Evolutionary conservation across 2,329 filamentous ascomycete genomes (phyloP).

Genomic region (Fusarium mangiferae): DNA sequence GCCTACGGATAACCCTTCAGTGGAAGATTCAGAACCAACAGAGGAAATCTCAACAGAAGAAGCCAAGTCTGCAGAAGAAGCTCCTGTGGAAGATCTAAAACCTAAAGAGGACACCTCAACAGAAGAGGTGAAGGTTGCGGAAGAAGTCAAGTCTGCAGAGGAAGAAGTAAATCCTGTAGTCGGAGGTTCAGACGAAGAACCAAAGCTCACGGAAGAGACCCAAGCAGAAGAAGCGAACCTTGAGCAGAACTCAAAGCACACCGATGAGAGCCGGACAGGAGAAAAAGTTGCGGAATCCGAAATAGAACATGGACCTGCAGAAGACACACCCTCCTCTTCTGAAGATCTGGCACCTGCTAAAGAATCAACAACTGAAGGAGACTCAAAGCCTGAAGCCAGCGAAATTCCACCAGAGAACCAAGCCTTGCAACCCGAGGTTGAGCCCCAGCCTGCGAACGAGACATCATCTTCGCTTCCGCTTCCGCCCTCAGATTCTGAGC

Average conservation of each 20-base stretch:
- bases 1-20: background rate
- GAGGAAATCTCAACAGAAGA: background rate
- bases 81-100: background rate
- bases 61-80: background rate
- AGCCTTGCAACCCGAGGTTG: slow-evolving; percentile 1
- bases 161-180: background rate
- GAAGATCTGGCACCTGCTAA: background rate
- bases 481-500: background rate
- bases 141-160: background rate
- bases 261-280: background rate
- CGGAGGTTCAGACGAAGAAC: background rate
- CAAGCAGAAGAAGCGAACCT: background rate
- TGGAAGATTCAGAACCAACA: background rate
- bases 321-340: background rate
- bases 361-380: slow-evolving; percentile 2
- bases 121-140: background rate
- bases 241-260: background rate
- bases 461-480: background rate
- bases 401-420: background rate
- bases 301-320: background rate
- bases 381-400: background rate
- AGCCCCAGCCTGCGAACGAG: slow-evolving; percentile 1
- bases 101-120: background rate
- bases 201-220: background rate
- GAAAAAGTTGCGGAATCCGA: background rate